Conservation (phyloP, 2,329 filamentous ascomycete species). For the Alternaria gansuensis region DNA sequence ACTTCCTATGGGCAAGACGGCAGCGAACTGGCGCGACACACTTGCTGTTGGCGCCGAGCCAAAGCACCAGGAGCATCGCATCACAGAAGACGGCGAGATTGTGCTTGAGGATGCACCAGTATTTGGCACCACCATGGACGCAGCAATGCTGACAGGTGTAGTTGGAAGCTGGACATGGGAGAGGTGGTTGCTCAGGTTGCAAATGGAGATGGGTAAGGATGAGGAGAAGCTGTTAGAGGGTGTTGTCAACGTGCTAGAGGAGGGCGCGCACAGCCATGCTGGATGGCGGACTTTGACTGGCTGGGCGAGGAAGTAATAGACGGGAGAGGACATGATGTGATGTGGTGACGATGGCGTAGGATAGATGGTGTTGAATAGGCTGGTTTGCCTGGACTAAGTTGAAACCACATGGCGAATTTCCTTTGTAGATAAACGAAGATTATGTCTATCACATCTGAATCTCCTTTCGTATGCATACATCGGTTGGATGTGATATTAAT, state of each 20-base stretch:
- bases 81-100: conserved; percentile 49
- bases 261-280: conserved; percentile 65
- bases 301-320: conserved; percentile 51
- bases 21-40: conserved; percentile 50
- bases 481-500: background rate
- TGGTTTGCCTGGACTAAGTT: conserved; percentile 29
- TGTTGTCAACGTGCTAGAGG: conserved; percentile 66
- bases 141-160: conserved; percentile 79
- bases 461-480: background rate
- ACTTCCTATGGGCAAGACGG: conserved; percentile 75
- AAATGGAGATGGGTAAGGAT: conserved; percentile 82
- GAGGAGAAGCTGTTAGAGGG: conserved; percentile 63
- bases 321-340: conserved; percentile 1
- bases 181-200: conserved; percentile 89
- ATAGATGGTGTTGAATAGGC: conserved; percentile 7
- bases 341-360: conserved; percentile 11
- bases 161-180: conserved; percentile 94
- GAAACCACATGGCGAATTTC: conserved; percentile 45
- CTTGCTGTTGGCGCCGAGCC: conserved; percentile 48
- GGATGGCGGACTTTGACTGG: conserved; percentile 69
- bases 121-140: conserved; percentile 66
- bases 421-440: conserved; percentile 33
- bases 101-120: conserved; percentile 40
- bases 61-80: conserved; percentile 47
- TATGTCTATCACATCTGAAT: conserved; percentile 18